Base-by-base conservation (phyloP, 2,329 filamentous ascomycete species). In the Ophiostoma sp. region DNA sequence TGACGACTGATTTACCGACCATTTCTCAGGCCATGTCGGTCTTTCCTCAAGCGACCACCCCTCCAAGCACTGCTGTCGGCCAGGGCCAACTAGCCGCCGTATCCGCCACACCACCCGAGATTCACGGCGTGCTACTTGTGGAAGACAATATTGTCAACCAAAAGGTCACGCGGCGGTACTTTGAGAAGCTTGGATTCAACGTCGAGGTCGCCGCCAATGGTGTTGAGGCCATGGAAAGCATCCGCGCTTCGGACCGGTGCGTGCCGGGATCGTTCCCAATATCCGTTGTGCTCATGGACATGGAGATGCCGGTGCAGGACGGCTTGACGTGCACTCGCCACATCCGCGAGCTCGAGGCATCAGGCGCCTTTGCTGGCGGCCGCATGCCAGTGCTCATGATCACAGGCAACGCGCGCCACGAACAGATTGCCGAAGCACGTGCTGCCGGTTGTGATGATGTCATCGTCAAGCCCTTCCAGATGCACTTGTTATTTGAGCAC, bases 301-400 rank as follows among this genome's bases (percentile, higher is more conserved):
- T 91, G 74, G 89, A 92, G 76, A 92, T 92, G 90, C 90, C 90
- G 1, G 79, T 91, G 20, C 89, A 90, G 82, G 89, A 92, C 74
- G 90, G 90, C 0, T 79, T 90, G 70, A 86, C 87, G 1, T 90
- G 89, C 76, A 89, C 88, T 15, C 82, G 83, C 41, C 82, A 83
- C 62, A 91, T 93, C 70, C 83, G 90, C 20, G 82, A 86, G 72
- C 77, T 90, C 70, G 87, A 91, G 77, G 79, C 78, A 57, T 78
- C 82, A 44, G 85, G 85, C 10, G 81, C 81, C 72, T 80, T 89
- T 4, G 79, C 77, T 17, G 82, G 82, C 20, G 83, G 84, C 2
- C 75, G 83, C 71, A 83, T 90, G 23, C 87, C 87, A 6, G 88
- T 89, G 74, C 88, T 90, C 73, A 87, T 86, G 10, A 86, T 88